Conservation (phyloP, 495 filamentous ascomycete genomes). For the Penicillium nucicola region DNA sequence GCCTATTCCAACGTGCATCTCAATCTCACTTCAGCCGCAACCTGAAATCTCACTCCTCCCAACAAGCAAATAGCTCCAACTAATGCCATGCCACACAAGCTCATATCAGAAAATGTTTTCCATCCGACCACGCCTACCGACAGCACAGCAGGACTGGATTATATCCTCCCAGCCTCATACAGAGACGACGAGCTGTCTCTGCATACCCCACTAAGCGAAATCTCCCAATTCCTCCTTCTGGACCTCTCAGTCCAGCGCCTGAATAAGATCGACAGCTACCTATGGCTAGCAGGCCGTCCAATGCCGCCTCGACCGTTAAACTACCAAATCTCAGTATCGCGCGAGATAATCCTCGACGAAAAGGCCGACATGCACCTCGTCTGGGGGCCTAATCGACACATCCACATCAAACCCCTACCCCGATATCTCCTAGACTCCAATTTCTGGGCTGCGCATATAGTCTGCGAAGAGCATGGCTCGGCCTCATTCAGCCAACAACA, state of each 20-base stretch:
- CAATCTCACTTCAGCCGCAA: background rate
- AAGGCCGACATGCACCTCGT: constrained; percentile 38
- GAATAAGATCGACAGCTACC: constrained; percentile 29
- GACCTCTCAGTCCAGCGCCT: constrained; percentile 15
- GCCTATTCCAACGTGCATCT: background rate
- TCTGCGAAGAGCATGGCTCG: background rate
- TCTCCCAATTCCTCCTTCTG: background rate
- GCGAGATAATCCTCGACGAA: constrained; percentile 42
- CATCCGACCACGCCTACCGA: background rate
- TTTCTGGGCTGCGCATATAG: constrained; percentile 34
- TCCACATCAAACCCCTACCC: constrained; percentile 47
- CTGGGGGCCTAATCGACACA: constrained; percentile 29
- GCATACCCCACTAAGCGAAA: background rate
- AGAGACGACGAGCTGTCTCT: background rate
- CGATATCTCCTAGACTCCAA: constrained; percentile 33
- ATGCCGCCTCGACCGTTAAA: constrained; percentile 47
- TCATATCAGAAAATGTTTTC: background rate
- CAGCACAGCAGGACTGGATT: background rate
- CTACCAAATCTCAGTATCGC: constrained; percentile 36
- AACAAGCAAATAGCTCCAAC: background rate
- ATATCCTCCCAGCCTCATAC: background rate
- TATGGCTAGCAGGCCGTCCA: constrained; percentile 50
- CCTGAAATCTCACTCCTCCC: background rate
- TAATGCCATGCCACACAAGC: too few relatives aligned
- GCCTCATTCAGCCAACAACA: background rate